Percentiles rank a stretch among this genome's conserved stretches.
Evolutionary conservation across 495 filamentous ascomycete genomes (phyloP).

Genomic region (Aspergillus ellipticus): DNA sequence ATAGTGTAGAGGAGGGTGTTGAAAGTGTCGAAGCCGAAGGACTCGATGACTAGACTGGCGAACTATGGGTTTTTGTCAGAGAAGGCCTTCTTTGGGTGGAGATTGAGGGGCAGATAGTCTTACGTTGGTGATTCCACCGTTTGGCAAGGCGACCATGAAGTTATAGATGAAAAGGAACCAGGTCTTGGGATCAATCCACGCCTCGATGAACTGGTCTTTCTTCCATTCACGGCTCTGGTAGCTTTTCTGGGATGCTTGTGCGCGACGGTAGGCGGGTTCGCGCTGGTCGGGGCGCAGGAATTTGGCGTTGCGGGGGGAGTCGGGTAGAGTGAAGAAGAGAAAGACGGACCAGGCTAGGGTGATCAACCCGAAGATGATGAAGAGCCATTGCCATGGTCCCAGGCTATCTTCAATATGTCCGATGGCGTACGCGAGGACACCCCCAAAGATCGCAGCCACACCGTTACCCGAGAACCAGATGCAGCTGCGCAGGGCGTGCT

Average conservation of each 20-base stretch:
- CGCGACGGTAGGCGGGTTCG: constrained; percentile 4
- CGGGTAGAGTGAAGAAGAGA: constrained; percentile 6
- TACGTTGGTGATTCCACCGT: constrained; percentile 15
- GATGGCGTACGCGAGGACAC: constrained; percentile 50
- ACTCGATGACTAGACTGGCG: constrained; percentile 35
- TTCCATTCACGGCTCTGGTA: constrained; percentile 7
- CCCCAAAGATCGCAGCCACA: constrained; percentile 40
- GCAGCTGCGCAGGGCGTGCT: constrained; percentile 12
- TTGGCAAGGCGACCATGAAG: constrained; percentile 8
- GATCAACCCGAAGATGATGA: constrained; percentile 12
- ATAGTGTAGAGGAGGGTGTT: constrained; percentile 36
- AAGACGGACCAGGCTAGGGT: constrained; percentile 7
- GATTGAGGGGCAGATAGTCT: neutral
- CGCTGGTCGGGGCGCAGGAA: constrained; percentile 6
- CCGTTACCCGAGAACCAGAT: constrained; percentile 33
- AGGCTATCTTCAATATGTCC: constrained; percentile 42
- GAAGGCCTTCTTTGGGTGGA: neutral
- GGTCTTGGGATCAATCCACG: constrained; percentile 12
- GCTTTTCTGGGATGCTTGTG: constrained; percentile 9
- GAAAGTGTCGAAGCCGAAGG: constrained; percentile 38
- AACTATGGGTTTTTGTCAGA: constrained; percentile 19
- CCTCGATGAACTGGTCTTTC: constrained; percentile 12
- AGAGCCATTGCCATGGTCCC: constrained; percentile 11
- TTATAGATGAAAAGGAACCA: constrained; percentile 13
- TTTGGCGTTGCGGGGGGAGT: constrained; percentile 20